Evolutionary conservation across 805 yeast species (phyloP), one percentile per base, ranked within the genome.

Genomic region (Zygoascus tannicola): DNA sequence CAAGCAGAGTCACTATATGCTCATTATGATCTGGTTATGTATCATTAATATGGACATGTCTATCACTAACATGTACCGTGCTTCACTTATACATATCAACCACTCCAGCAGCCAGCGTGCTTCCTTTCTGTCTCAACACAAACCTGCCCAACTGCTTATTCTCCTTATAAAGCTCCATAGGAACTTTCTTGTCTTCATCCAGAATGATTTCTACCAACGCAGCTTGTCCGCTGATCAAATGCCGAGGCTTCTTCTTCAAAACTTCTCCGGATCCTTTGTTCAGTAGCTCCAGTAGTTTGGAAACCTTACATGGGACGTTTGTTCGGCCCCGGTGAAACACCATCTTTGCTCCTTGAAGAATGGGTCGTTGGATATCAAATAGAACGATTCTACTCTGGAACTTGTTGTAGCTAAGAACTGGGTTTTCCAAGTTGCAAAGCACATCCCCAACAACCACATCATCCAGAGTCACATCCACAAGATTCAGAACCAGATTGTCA

Each of bases 311-410:
- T 1, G 92, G 85, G 35, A 76, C 75, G 35, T 80, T 77, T 21
- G 77, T 71, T 45, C 85, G 79, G 49, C 88, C 87, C 48, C 88
- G 72, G 63, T 87, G 86, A 42, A 85, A 60, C 34, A 85, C 74
- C 50, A 86, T 71, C 34, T 88, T 81, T 0, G 94, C 72, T 5
- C 97, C 96, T 12, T 81, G 78, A 34, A 87, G 64, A 38, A 87
- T 62, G 0, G 96, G 96, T 50, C 84, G 71, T 30, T 70, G 70
- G 54, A 78, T 58, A 45, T 81, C 81, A 52, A 90, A 90, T 4
- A 81, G 67, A 34, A 71, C 66, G 35, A 85, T 58, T 44, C 78
- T 74, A 37, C 82, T 76, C n/a, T 63, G 62, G 49, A 77, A 72
- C 41, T 66, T 69, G 40, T 69, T 70, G 2, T 70, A 68, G 16